Evolutionary conservation across 257 asterid species (phyloP), one percentile per base, ranked within the genome.

Genomic region (Nicotiana attenuata): DNA sequence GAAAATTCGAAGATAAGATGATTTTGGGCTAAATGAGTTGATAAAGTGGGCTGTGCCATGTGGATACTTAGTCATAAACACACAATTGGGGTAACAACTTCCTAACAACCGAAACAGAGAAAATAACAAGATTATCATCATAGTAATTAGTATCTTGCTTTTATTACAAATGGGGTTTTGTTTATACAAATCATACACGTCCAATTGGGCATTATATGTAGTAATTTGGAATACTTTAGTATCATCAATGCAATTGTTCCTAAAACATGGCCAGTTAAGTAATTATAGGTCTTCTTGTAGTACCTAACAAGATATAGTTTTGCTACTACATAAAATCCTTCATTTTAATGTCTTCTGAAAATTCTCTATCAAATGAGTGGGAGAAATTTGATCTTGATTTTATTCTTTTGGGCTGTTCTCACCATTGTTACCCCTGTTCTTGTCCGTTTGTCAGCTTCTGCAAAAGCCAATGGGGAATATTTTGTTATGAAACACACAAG

Each of bases 321-420:
- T 31, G 24, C 28, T 63, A 47, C 57, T 53, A 82, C 81, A 81
- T 24, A 56, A 69, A 85, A 83, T 80, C 56, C 77, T 10, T 41
- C 65, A 8, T 45, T 85, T 60, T 78, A 66, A 29, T 78, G 88
- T 83, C 64, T 78, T 84, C 80, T 69, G 14, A 71, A 84, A 81
- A 66, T 47, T 33, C 47, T 64, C 64, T 60, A 47, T 80, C 79
- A 87, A 90, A 94, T 92, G 98, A 92, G 88, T 77, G 94, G 82
- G 64, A 92, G 95, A 91, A 89, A 75, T 15, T 77, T 93, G 52
- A 88, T 90, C 19, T 83, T 94, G 81, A 89, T 94, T 63, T 83
- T 94, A 65, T 83, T 88, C 79, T 89, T 86, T 87, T 93, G 97
- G 98, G 98, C 91, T 82, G 77, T 88, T 13, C 97, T 93, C 83